Conservation (phyloP, 345 rosid species). For the Triadica sebifera region DNA sequence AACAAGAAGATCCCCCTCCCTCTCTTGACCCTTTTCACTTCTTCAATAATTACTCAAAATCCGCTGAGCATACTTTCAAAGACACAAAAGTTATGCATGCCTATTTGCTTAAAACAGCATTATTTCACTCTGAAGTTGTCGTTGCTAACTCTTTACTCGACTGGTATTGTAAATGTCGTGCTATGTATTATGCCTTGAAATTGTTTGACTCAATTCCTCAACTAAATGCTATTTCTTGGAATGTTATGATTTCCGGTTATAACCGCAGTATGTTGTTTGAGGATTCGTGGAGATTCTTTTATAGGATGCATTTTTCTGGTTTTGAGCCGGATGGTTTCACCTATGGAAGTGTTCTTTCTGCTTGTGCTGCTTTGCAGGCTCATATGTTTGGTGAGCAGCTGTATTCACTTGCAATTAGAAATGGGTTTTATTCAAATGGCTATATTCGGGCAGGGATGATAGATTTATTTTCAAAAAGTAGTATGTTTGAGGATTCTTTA, state of each 20-base stretch:
- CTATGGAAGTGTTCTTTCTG: slow-evolving; percentile 62
- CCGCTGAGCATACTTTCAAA: slow-evolving; percentile 27
- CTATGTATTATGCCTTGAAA: slow-evolving; percentile 47
- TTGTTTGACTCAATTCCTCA: slow-evolving; percentile 61
- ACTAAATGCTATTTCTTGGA: slow-evolving; percentile 59
- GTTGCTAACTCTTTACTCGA: slow-evolving; percentile 46
- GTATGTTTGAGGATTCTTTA: slow-evolving; percentile 49
- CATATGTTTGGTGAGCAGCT: slow-evolving; percentile 44
- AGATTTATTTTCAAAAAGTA: slow-evolving; percentile 49
- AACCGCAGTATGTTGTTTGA: slow-evolving; percentile 34
- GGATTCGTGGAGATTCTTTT: slow-evolving; percentile 43
- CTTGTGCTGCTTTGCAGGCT: slow-evolving; percentile 45
- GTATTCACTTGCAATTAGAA: slow-evolving; percentile 49
- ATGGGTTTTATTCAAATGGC: slow-evolving; percentile 50
- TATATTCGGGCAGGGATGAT: slow-evolving; percentile 62
- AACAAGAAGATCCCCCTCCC: slow-evolving; percentile 16
- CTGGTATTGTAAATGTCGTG: slow-evolving; percentile 47
- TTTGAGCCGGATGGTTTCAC: slow-evolving; percentile 52
- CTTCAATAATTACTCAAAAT: slow-evolving; percentile 38
- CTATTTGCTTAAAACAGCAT: slow-evolving; percentile 39
- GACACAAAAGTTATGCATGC: slow-evolving; percentile 45
- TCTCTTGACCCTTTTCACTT: slow-evolving; percentile 35
- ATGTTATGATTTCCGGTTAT: slow-evolving; percentile 55
- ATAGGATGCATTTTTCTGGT: slow-evolving; percentile 51
- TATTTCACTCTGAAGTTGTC: slow-evolving; percentile 33